Base-by-base conservation (phyloP, 495 filamentous ascomycete genomes). In the Hypoxylon subgilvum region DNA sequence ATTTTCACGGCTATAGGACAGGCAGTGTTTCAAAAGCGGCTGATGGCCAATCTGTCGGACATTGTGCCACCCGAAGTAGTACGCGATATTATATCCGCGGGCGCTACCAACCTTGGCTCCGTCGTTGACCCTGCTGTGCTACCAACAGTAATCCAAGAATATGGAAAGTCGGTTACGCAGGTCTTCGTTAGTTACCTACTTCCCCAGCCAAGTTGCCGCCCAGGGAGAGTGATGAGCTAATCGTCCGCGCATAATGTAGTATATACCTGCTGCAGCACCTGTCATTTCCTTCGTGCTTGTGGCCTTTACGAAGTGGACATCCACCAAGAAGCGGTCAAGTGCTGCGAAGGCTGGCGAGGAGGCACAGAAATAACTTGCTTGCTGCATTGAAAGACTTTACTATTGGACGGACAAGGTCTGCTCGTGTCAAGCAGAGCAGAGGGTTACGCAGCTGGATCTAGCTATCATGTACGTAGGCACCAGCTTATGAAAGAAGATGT, bases 1-100 rank as follows among this genome's bases (percentile, higher is more conserved):
- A 34, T 66, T 1, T 66, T 63, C 28, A 25, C 54, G 5, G 34
- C 49, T 6, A 28, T 61, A 9, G 56, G 61, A n/a, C 61, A 65
- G 23, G 19, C 52, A 1, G 16, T 65, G 3, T 65, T 65, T 34
- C 41, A 55, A n/a, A 22, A 22, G 6, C 35, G 43, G 2, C 55
- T 65, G 1, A n/a, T 16, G 27, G 16, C 8, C 1, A 53, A 61
- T 17, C 23, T 55, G 4, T 14, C 27, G 10, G 6, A 28, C 8
- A 14, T 47, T 0, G 52, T 47, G 18, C 13, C 52, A 1, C 3
- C 25, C 1, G 31, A 40, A 12, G 12, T 30, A 4, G 34, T 46
- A 1, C 3, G 47, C 13, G 19, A 36, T 4, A 46, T 55, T 12
- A 46, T 55, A 9, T 25, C 27, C 16, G 39, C 32, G 1, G 52